Evolutionary conservation across 1,139 yeast species (phyloP).

Genomic region (Nadsonia starkeyi-henricii): DNA sequence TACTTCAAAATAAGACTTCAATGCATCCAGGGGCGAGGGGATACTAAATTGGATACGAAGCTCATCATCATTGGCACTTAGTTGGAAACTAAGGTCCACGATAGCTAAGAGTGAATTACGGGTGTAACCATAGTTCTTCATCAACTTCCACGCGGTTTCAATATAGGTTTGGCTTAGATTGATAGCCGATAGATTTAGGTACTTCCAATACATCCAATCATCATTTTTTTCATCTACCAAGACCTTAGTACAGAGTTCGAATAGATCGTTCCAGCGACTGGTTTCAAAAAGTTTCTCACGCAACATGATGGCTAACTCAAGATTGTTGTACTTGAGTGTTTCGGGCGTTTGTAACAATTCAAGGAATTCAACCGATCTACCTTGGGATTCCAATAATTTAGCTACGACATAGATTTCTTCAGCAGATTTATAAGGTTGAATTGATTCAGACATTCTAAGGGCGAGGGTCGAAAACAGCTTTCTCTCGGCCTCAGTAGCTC

Average conservation of each 20-base stretch:
- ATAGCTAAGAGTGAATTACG: slow-evolving; percentile 47
- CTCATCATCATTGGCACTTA: not conserved
- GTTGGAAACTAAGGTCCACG: slow-evolving; percentile 31
- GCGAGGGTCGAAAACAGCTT: slow-evolving; percentile 45
- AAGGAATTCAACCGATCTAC: slow-evolving; percentile 22
- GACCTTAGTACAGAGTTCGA: slow-evolving; percentile 17
- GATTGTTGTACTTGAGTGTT: slow-evolving; percentile 31
- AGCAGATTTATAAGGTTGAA: slow-evolving; percentile 32
- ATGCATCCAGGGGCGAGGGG: slow-evolving; percentile 17
- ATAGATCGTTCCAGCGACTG: slow-evolving; percentile 32
- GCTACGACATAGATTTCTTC: slow-evolving; percentile 50
- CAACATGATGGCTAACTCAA: slow-evolving; percentile 43
- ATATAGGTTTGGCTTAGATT: slow-evolving; percentile 19
- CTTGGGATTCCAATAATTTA: slow-evolving; percentile 29
- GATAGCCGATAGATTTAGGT: slow-evolving; percentile 32
- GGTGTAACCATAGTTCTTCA: slow-evolving; percentile 22
- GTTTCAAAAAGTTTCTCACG: slow-evolving; percentile 31
- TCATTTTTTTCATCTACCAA: slow-evolving; percentile 17
- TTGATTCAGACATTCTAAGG: slow-evolving; percentile 33
- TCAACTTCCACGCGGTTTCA: slow-evolving; percentile 20
- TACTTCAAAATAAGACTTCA: slow-evolving; percentile 30
- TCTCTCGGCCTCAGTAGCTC: slow-evolving; percentile 27
- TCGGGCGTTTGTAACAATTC: slow-evolving; percentile 21
- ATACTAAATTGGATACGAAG: not conserved
- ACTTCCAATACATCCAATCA: slow-evolving; percentile 25